Base-by-base conservation (phyloP, 2,329 filamentous ascomycete genomes). In the Cryphonectria nitschkei region DNA sequence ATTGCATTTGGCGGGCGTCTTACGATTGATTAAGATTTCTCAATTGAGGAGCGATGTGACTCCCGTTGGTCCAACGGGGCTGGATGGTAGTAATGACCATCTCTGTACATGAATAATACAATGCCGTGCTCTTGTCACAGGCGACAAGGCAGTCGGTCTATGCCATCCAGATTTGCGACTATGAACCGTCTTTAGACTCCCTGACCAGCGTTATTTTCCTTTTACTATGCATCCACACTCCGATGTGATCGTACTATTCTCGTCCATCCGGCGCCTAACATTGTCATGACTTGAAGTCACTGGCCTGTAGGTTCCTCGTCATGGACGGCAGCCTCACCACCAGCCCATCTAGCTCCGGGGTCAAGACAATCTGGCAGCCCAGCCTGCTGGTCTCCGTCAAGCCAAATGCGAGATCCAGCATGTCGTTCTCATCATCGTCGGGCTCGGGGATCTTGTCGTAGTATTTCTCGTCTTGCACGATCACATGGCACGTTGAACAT, bases 231-330 rank as follows among this genome's bases (percentile, higher is more conserved):
- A 58, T 4, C 14, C 11, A 32, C 26, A 32, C 26, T n/a, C 26
- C 14, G 19, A 56, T 3, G 13, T 29, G 26, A 22, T 65, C 29
- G 16, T 22, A 16, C 13, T 41, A 14, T 43, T 26, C 7, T 16
- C 4, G 7, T 22, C 16, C 2, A 61, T 0, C 14, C 26, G 54
- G 13, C 39, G 13, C 54, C 2, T 61, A 16, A 19, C 11, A 1
- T 41, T 26, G 46, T 68, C 67, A 68, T 54, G 67, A 80, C 77
- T 85, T 84, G 77, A 99, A 99, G 82, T 99, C 96, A 81, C 93
- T 97, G 19, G 94, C 93, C 83, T 99, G 96, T 82, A 99, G 78
- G 79, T 99, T 99, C 80, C 96, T 88, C 74, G 96, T 98, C 94
- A 98, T 98, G 52, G 90, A 90, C 16, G 96, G 96, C 77, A 99